Evolutionary conservation across 768 basidiomycete species (phyloP).

Genomic region (Cyclocybe cylindracea): DNA sequence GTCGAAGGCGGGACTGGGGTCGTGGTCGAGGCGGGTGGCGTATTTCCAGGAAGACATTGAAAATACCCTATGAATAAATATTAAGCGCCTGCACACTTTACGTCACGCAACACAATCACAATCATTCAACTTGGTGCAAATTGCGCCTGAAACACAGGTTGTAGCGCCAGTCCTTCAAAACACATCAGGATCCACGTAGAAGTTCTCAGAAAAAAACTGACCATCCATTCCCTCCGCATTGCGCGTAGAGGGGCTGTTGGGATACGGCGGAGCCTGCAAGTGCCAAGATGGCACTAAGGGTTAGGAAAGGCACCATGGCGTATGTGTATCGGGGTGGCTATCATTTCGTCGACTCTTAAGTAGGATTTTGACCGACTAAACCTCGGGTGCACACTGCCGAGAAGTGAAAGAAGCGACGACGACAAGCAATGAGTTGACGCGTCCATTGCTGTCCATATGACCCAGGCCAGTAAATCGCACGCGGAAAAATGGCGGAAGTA

Average conservation of each 20-base stretch:
- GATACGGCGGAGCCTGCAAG: constrained; percentile 26
- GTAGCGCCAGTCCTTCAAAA: constrained; percentile 46
- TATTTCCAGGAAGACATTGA: constrained; percentile 46
- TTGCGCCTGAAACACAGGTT: constrained; percentile 44
- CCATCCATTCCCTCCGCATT: constrained; percentile 56
- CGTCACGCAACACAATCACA: constrained; percentile 30
- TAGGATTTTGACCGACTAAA: constrained; percentile 15
- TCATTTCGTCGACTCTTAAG: constrained; percentile 2
- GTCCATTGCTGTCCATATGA: constrained; percentile 4
- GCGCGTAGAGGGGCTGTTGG: constrained; percentile 42
- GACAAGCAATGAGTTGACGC: constrained; percentile 5
- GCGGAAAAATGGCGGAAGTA: constrained; percentile 28
- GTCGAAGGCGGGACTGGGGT: constrained; percentile 20
- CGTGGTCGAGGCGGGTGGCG: constrained; percentile 26
- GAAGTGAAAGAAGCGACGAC: constrained; percentile 7
- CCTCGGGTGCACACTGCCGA: constrained; percentile 14
- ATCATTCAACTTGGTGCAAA: constrained; percentile 44
- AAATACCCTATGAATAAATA: constrained; percentile 39
- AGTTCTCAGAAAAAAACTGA: constrained; percentile 16
- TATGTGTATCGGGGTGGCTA: background rate
- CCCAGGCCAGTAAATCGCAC: background rate
- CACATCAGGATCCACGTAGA: background rate
- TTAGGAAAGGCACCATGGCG: constrained; percentile 12
- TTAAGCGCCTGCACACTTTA: background rate
- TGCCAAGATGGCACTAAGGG: constrained; percentile 20